Conservation (phyloP, 2,329 filamentous ascomycete genomes). For the Alternaria brassicae region DNA sequence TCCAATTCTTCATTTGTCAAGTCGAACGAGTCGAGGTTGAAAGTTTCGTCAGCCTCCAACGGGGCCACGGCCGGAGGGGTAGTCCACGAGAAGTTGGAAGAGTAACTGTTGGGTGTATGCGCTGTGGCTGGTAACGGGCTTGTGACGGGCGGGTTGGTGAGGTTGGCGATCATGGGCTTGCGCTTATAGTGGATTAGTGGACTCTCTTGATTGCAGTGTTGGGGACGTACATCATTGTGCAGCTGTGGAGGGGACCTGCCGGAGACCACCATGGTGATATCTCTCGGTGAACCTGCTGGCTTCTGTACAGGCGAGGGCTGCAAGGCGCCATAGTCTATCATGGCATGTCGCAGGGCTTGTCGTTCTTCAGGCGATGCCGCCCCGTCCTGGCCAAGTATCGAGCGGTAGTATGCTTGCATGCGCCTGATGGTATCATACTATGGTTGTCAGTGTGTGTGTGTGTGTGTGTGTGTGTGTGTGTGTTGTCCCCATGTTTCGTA, state of each 20-base stretch:
- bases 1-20: slow-evolving; percentile 47
- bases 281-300: slow-evolving; percentile 32
- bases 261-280: slow-evolving; percentile 20
- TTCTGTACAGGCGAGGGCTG: slow-evolving; percentile 50
- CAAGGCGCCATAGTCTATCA: slow-evolving; percentile 53
- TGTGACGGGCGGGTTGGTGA: slow-evolving; percentile 18
- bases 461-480: too few species aligned
- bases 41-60: slow-evolving; percentile 43
- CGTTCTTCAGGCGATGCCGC: slow-evolving; percentile 49
- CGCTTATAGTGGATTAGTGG: slow-evolving; percentile 10
- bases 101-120: slow-evolving; percentile 35
- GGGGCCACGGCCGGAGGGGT: slow-evolving; percentile 32
- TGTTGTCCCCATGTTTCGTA: rapidly evolving
- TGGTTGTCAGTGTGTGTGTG: slow-evolving; percentile 14
- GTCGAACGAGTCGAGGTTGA: slow-evolving; percentile 43
- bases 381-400: slow-evolving; percentile 43
- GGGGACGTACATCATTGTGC: slow-evolving; percentile 10
- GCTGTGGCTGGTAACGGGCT: slow-evolving; percentile 31
- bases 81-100: slow-evolving; percentile 31
- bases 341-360: slow-evolving; percentile 45
- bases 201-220: slow-evolving; percentile 1
- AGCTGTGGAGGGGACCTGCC: slow-evolving; percentile 11
- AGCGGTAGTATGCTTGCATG: slow-evolving; percentile 53
- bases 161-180: slow-evolving; percentile 14
- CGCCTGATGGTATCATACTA: slow-evolving; percentile 53